Evolutionary conservation across 495 filamentous ascomycete genomes (phyloP).

Genomic region (Hypoxylon subgilvum): DNA sequence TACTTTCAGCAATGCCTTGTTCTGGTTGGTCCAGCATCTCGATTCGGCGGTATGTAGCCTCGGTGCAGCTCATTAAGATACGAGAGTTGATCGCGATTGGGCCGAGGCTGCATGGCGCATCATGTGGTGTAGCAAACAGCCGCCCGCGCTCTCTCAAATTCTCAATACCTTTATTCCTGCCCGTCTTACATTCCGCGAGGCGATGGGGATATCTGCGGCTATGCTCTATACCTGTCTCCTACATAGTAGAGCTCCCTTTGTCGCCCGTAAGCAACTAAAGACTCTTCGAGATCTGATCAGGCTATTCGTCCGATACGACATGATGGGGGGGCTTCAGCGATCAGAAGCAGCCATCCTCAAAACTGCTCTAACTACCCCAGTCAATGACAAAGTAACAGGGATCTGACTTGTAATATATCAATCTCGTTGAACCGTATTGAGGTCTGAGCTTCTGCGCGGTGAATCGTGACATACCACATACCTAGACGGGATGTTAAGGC

Average conservation of each 20-base stretch:
- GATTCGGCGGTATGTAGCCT: constrained; percentile 35
- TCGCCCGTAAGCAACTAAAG: neutral
- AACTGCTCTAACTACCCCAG: neutral
- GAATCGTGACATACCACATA: too few relatives aligned
- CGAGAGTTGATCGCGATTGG: constrained; percentile 34
- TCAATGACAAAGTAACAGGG: constrained; percentile 2
- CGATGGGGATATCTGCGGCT: neutral
- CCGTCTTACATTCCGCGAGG: neutral
- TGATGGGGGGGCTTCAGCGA: too few relatives aligned
- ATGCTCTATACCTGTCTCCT: neutral
- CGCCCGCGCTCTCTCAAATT: constrained; percentile 6
- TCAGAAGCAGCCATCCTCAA: neutral
- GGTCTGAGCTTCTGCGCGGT: too few relatives aligned
- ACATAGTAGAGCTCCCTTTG: too few relatives aligned
- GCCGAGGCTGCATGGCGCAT: constrained; percentile 9
- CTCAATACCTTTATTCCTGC: constrained; percentile 24
- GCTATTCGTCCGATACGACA: neutral
- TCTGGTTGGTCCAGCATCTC: constrained; percentile 31
- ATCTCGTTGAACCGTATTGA: neutral
- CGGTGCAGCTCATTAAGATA: constrained; percentile 33
- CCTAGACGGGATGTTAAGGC: neutral
- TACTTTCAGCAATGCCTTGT: neutral
- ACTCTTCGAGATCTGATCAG: neutral
- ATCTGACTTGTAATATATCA: neutral
- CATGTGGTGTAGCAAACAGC: constrained; percentile 40